Evolutionary conservation across 2,329 filamentous ascomycete genomes (phyloP), one percentile per base, ranked within the genome.

Genomic region (Cucurbitaria berberidis): DNA sequence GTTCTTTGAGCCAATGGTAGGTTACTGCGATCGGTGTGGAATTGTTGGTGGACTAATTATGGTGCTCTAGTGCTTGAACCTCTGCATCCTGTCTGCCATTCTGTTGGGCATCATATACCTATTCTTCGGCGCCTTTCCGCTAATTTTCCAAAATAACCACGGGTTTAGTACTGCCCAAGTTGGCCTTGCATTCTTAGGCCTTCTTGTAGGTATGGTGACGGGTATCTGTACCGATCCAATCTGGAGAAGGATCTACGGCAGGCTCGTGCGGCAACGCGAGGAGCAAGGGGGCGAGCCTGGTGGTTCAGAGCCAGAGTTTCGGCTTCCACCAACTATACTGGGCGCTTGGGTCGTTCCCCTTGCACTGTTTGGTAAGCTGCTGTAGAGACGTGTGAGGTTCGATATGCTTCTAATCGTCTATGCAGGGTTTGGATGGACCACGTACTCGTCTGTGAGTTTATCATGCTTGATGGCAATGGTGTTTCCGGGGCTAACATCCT

Each of bases 51-150:
- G 57, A 60, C 64, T 71, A 59, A 72, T 52, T 59, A 55, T 41
- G 39, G 45, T 58, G 57, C 22, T 53, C 16, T 52, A 76, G 73
- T 90, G 88, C 54, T 79, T 95, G 51, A 86, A 86, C 62, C 85
- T 97, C 22, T 95, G 91, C 74, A 76, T 95, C 19, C 89, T 93
- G 64, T 90, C 90, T 0, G 91, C 91, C 34, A 85, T 97, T 48
- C 79, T 96, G n/a, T 81, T 96, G 7, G 93, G 92, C 5, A 89
- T 96, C 39, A 78, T 96, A 2, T 96, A 96, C 70, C 84, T 96
- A 34, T 96, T 96, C 79, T 96, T 96, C 71, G 91, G 91, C 18
- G 91, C 92, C 0, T 96, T 96, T 66, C 84, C 89, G 5, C 78
- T 96, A 39, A 86, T 96, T 15, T 96, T 96, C 68, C 73, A 81